These are phyloP conservation scores for Colletotrichum phormii DNA, from an alignment of 2,329 filamentous ascomycete genomes.

Conservation along the genomic window DNA sequence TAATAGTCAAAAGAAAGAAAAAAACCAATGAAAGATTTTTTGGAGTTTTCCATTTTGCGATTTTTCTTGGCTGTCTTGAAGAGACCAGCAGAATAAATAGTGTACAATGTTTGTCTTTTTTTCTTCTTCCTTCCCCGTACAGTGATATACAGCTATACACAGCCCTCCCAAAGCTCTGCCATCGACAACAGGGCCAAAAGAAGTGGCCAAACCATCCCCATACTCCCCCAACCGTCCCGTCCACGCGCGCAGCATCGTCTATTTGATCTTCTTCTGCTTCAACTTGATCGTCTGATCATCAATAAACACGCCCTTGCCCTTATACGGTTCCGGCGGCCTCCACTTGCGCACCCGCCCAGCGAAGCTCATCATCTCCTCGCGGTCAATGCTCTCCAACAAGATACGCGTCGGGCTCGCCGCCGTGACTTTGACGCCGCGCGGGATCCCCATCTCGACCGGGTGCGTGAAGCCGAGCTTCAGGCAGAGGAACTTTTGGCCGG, in stretches of 20 bases:
- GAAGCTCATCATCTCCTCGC: conserved; percentile 89
- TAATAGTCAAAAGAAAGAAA: background rate
- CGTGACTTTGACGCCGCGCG: conserved; percentile 84
- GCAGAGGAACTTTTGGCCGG: conserved; percentile 88
- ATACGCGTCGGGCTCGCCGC: conserved; percentile 92
- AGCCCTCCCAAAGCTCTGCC: conserved; percentile 19
- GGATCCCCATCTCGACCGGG: conserved; percentile 89
- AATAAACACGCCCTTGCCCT: conserved; percentile 99
- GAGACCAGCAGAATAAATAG: conserved; percentile 9
- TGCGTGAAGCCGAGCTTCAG: conserved; percentile 98
- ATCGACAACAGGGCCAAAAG: background rate
- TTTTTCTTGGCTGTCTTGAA: background rate
- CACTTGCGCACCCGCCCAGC: conserved; percentile 89
- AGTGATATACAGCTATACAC: conserved; percentile 37
- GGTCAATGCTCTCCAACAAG: conserved; percentile 87
- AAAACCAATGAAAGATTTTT: background rate
- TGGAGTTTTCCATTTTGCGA: background rate
- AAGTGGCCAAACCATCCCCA: background rate
- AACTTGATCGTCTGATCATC: conserved; percentile 98
- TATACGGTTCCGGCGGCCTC: conserved; percentile 96
- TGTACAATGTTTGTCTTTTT: conserved; percentile 28
- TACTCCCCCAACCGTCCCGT: background rate
- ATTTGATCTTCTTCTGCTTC: conserved; percentile 98
- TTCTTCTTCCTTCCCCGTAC: conserved; percentile 27
- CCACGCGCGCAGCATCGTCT: conserved; percentile 46